Conservation (phyloP, 73 alveolate genomes). For the Paramecium octaurelia region DNA sequence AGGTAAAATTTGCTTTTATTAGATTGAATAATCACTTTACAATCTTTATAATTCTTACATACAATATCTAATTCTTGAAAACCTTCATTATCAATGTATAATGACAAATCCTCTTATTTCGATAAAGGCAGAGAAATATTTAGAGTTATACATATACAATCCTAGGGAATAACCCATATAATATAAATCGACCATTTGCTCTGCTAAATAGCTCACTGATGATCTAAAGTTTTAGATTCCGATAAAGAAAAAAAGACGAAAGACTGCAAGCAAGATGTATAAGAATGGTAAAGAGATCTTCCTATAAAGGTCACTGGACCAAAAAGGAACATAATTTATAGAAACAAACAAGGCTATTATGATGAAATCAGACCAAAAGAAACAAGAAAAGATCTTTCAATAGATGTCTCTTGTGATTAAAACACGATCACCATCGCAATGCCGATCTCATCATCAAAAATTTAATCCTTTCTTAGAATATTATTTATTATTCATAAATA, state of each 20-base stretch:
- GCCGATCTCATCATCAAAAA: conserved; percentile 25
- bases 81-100: not conserved
- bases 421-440: conserved; percentile 4
- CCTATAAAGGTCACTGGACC: conserved; percentile 10
- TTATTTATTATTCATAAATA: not conserved
- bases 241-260: not conserved
- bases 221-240: not conserved
- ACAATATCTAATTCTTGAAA: not conserved
- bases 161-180: not conserved
- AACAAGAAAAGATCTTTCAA: not conserved
- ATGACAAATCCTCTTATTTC: not conserved
- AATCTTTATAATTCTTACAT: not conserved
- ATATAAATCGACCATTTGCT: not conserved
- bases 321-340: conserved; percentile 16
- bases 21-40: not conserved
- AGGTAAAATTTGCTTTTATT: not conserved
- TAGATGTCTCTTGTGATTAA: conserved; percentile 1
- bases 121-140: not conserved
- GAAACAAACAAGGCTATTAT: not conserved
- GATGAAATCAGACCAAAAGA: conserved; percentile 5
- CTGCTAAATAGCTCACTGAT: not conserved
- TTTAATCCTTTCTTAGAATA: conserved; percentile 2
- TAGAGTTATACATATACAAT: not conserved
- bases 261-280: not conserved
- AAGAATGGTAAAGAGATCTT: not conserved